Evolutionary conservation across 192 early-diverging fungal genomes (phyloP).

Genomic region (Coemansia sp.): DNA sequence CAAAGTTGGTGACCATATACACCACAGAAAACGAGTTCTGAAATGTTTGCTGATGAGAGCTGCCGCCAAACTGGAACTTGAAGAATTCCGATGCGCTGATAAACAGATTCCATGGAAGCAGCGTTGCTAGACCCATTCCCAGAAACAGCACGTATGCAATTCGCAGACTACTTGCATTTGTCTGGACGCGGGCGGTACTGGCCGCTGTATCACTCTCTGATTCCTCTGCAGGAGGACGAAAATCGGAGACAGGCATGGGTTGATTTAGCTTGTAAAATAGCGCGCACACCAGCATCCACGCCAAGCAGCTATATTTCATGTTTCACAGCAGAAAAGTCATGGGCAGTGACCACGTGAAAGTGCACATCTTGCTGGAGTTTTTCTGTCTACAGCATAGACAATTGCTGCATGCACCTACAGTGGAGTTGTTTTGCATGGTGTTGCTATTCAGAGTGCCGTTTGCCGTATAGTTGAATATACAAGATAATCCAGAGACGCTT

Average conservation of each 20-base stretch:
- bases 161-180: slow-evolving; percentile 8
- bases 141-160: slow-evolving; percentile 65
- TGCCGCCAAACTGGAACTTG: slow-evolving; percentile 59
- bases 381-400: not conserved
- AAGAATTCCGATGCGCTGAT: slow-evolving; percentile 80
- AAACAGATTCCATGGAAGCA: slow-evolving; percentile 81
- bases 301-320: not conserved
- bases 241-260: not conserved
- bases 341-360: slow-evolving; percentile 4
- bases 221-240: not conserved
- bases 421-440: not conserved
- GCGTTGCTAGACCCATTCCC: slow-evolving; percentile 70
- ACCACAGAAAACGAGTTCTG: slow-evolving; percentile 74
- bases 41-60: slow-evolving; percentile 61
- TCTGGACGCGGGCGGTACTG: slow-evolving; percentile 1
- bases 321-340: not conserved
- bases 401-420: slow-evolving; percentile 9
- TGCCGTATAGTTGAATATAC: not conserved
- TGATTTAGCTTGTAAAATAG: too few species aligned
- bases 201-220: slow-evolving; percentile 8
- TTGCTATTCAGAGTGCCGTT: not conserved
- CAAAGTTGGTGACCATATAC: slow-evolving; percentile 63
- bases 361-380: slow-evolving; percentile 2
- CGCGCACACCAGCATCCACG: too few species aligned
- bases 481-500: too few species aligned